These are phyloP conservation scores for Stenogyne calaminthoides DNA, from an alignment of 305 asterid species.

Conservation along the genomic window DNA sequence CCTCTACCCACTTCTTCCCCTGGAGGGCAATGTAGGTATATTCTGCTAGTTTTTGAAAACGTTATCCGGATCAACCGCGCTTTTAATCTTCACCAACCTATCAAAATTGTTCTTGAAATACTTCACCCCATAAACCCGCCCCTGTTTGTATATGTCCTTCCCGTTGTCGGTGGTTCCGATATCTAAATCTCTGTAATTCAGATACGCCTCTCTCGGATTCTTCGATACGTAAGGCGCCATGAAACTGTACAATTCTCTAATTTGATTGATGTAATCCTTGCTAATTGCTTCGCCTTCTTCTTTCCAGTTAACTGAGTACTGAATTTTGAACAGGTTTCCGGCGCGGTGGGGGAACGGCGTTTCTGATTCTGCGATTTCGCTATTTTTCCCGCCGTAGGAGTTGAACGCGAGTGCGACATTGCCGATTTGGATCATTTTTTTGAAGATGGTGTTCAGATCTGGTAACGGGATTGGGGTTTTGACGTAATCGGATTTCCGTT, in stretches of 20 bases:
- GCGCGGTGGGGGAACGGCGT: conserved; percentile 67
- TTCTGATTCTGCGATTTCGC: conserved; percentile 41
- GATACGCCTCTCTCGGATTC: conserved; percentile 56
- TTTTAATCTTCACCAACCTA: conserved; percentile 58
- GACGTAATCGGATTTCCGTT: conserved; percentile 64
- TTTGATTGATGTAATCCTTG: conserved; percentile 35
- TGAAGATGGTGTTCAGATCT: conserved; percentile 36
- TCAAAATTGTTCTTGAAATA: conserved; percentile 62
- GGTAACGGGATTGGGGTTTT: conserved; percentile 44
- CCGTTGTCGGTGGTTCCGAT: conserved; percentile 55
- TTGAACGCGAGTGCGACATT: conserved; percentile 55
- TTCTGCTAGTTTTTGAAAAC: conserved; percentile 72
- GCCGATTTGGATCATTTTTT: conserved; percentile 39
- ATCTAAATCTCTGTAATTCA: conserved; percentile 65
- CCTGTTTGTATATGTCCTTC: conserved; percentile 41
- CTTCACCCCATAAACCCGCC: conserved; percentile 49
- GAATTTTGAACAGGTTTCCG: conserved; percentile 58
- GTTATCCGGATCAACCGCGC: conserved; percentile 55
- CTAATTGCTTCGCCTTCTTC: conserved; percentile 42
- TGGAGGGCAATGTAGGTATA: conserved; percentile 43
- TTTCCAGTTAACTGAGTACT: conserved; percentile 53
- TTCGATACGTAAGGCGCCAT: conserved; percentile 60
- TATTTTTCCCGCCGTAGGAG: conserved; percentile 60
- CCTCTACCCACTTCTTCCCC: conserved; percentile 28
- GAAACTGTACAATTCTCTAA: conserved; percentile 38